These are phyloP conservation scores for Trametes sanguinea DNA, from an alignment of 768 basidiomycete genomes.

Conservation along the genomic window DNA sequence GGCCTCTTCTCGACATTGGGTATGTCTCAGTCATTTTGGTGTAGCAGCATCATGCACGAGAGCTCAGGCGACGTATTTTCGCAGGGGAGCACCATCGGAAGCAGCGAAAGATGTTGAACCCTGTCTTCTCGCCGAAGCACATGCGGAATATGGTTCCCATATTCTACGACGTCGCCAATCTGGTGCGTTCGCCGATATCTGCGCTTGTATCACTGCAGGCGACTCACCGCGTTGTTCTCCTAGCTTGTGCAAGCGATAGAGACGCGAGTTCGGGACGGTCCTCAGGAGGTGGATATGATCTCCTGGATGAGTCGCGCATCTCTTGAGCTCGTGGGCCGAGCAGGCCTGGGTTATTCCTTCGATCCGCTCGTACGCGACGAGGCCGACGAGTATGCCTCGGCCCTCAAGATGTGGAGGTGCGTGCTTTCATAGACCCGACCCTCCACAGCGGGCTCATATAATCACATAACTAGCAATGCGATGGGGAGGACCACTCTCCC, in stretches of 20 bases:
- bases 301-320: background rate
- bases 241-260: background rate
- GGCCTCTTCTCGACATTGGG: too few species aligned
- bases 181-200: background rate
- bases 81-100: constrained; percentile 4
- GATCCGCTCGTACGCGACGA: constrained; percentile 5
- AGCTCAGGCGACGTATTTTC: too few species aligned
- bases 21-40: too few species aligned
- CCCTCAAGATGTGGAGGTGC: constrained; percentile 11
- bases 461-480: too few species aligned
- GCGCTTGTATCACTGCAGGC: background rate
- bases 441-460: background rate
- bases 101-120: constrained; percentile 12
- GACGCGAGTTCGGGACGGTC: background rate
- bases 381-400: constrained; percentile 8
- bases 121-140: constrained; percentile 1
- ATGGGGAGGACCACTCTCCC: background rate
- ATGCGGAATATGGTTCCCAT: constrained; percentile 1
- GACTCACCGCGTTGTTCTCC: too few species aligned
- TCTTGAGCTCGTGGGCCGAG: constrained; percentile 7
- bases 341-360: constrained; percentile 6
- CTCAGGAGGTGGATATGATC: constrained; percentile 3
- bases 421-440: background rate
- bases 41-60: background rate
- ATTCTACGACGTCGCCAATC: constrained; percentile 3